These are phyloP conservation scores for Auriscalpium orientale DNA, from an alignment of 768 basidiomycete genomes.

Conservation along the genomic window DNA sequence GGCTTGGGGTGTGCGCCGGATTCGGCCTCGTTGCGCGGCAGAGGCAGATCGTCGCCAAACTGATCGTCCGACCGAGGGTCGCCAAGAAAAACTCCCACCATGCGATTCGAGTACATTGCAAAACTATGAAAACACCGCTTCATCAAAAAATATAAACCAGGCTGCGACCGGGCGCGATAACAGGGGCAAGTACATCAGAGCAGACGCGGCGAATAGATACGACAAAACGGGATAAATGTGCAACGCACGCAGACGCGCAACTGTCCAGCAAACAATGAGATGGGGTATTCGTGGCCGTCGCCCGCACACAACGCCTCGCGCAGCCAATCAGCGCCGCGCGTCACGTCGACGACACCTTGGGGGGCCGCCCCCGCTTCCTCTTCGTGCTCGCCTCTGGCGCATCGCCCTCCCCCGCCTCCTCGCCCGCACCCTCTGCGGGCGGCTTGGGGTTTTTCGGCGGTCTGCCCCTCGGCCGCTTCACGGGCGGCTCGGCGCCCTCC, in stretches of 20 bases:
- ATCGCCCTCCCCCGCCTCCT: slow-evolving; percentile 30
- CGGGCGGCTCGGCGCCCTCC: slow-evolving; percentile 34
- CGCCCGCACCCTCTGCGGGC: slow-evolving; percentile 27
- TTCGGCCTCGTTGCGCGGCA: slow-evolving; percentile 12
- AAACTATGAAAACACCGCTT: slow-evolving; percentile 18
- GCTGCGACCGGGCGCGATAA: slow-evolving; percentile 9
- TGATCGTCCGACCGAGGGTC: slow-evolving; percentile 1
- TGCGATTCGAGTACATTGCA: slow-evolving; percentile 14
- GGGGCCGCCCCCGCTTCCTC: slow-evolving; percentile 72
- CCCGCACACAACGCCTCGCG: slow-evolving; percentile 19
- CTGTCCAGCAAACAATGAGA: slow-evolving; percentile 20
- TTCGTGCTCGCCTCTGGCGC: slow-evolving; percentile 43
- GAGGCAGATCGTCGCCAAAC: neutral
- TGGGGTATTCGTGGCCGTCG: slow-evolving; percentile 26
- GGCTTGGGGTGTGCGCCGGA: slow-evolving; percentile 7
- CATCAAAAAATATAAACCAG: slow-evolving; percentile 13
- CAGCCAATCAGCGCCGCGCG: slow-evolving; percentile 18
- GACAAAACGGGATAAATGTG: neutral
- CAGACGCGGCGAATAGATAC: neutral
- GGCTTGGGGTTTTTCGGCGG: slow-evolving; percentile 63
- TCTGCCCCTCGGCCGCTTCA: slow-evolving; percentile 65
- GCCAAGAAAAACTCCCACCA: slow-evolving; percentile 7
- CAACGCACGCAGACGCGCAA: neutral
- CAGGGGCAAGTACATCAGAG: neutral
- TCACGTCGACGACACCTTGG: slow-evolving; percentile 26